Evolutionary conservation across 306 rosid species (phyloP), one percentile per base, ranked within the genome.

Genomic region (Argentina anserina): DNA sequence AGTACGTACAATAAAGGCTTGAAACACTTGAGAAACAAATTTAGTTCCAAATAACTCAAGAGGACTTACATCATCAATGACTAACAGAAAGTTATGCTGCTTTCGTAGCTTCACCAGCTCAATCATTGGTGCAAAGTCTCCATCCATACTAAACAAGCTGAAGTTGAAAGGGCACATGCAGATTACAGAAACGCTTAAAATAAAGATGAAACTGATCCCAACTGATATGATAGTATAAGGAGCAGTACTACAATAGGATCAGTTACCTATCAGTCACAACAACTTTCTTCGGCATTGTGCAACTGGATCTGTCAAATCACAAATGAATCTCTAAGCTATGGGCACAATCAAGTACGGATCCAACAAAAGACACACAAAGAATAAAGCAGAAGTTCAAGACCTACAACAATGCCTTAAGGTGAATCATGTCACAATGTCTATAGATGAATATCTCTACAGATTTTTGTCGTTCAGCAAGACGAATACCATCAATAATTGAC

Each of bases 111-210:
- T 82, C 73, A 81, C 96, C 63, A 94, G 96, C 75, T 88, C 92
- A 31, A 45, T 72, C 90, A 94, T 80, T 31, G 98, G 97, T 42
- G 97, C 96, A 75, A 81, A 89, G 87, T 94, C 98, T 49, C 97
- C 96, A 71, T 94, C 98, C 98, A 94, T 94, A 84, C 98, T 94
- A 85, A 94, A 94, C 88, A 94, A 85, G 88, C 98, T 94, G 91
- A 28, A 52, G 63, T 65, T 40, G 37, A 21, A 20, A 23, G 12
- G 31, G 12, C 28, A 69, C 74, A 68, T 60, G 9, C 28, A 72
- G 21, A 20, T 74, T 31, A 58, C n/a, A 39, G 65, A 40, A 52
- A 23, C 65, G 37, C 29, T 20, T 17, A 7, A 31, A 33, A 61
- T 7, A 45, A 65, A 73, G 45, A 64, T 43, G 39, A 65, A 67